These are phyloP conservation scores for Alternaria gaisen DNA, from an alignment of 2,329 filamentous ascomycete genomes.

Conservation along the genomic window DNA sequence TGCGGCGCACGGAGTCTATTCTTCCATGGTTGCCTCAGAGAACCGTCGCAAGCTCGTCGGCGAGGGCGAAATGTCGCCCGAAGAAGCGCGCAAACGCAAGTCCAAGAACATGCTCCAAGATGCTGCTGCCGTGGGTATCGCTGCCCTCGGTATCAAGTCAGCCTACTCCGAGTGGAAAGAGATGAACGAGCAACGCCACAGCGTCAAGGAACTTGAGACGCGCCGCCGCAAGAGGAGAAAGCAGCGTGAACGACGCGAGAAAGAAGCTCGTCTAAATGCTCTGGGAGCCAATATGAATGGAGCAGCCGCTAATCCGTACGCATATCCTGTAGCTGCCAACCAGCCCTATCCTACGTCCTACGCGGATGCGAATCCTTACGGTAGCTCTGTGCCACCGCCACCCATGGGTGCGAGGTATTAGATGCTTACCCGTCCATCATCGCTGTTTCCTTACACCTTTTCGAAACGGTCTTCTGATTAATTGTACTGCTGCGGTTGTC, in stretches of 20 bases:
- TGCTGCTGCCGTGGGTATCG: constrained; percentile 71
- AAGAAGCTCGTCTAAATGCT: constrained; percentile 56
- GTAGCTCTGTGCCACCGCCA: constrained; percentile 49
- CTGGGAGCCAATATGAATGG: constrained; percentile 46
- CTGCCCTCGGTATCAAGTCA: constrained; percentile 72
- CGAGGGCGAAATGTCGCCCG: constrained; percentile 69
- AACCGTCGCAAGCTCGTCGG: constrained; percentile 67
- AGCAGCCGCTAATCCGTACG: constrained; percentile 48
- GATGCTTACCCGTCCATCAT: constrained; percentile 6
- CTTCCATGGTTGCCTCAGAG: constrained; percentile 70
- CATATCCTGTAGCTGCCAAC: constrained; percentile 48
- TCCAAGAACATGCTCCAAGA: constrained; percentile 71
- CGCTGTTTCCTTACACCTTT: background rate
- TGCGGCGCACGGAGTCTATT: constrained; percentile 71
- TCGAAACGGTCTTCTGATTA: background rate
- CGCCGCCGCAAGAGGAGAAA: constrained; percentile 58
- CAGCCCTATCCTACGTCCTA: constrained; percentile 51
- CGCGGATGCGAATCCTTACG: constrained; percentile 58
- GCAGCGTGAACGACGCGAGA: constrained; percentile 53
- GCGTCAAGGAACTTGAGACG: constrained; percentile 63
- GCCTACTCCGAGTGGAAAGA: constrained; percentile 74
- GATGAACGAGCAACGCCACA: constrained; percentile 68
- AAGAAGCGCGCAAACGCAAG: constrained; percentile 70
- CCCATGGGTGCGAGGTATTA: constrained; percentile 52
- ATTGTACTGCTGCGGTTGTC: background rate